phyloP scores from a whole-genome alignment of 805 yeast genomes.

The Tetrapisispora namnaoensis region DNA sequence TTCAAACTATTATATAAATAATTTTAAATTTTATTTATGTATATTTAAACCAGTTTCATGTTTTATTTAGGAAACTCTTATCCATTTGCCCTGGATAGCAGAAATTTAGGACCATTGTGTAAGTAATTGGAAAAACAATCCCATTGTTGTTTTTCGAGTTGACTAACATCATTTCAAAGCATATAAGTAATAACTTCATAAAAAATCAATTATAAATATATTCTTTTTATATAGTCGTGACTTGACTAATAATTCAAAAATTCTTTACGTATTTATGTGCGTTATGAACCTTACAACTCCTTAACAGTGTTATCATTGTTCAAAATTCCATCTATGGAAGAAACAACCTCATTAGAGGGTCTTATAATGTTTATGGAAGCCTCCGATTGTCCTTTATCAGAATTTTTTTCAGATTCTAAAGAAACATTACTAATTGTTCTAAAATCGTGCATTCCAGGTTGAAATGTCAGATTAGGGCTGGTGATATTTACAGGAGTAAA shows the following conservation, averaged over 20 bases:
- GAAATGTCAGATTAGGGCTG: slow-evolving; percentile 41
- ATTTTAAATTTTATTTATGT: background rate
- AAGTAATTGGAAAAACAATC: background rate
- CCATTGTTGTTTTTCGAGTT: too few species aligned
- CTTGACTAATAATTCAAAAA: too few species aligned
- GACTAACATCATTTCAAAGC: too few species aligned
- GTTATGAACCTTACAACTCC: too few species aligned
- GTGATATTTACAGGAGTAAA: slow-evolving; percentile 83
- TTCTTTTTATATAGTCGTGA: too few species aligned
- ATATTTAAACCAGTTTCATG: background rate
- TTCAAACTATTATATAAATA: background rate
- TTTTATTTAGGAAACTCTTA: too few species aligned
- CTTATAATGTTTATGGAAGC: background rate
- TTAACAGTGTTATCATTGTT: background rate
- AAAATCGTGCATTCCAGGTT: slow-evolving; percentile 7
- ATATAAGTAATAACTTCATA: too few species aligned
- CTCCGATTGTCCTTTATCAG: background rate
- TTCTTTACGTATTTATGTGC: too few species aligned
- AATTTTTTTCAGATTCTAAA: background rate
- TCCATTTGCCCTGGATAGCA: too few species aligned
- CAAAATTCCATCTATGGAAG: slow-evolving; percentile 12
- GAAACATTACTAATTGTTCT: background rate
- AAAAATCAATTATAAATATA: too few species aligned
- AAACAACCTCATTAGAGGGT: background rate
- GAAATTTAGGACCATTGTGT: background rate